These are phyloP conservation scores for Epichloe amarillans DNA, from an alignment of 2,329 filamentous ascomycete genomes.

Conservation along the genomic window DNA sequence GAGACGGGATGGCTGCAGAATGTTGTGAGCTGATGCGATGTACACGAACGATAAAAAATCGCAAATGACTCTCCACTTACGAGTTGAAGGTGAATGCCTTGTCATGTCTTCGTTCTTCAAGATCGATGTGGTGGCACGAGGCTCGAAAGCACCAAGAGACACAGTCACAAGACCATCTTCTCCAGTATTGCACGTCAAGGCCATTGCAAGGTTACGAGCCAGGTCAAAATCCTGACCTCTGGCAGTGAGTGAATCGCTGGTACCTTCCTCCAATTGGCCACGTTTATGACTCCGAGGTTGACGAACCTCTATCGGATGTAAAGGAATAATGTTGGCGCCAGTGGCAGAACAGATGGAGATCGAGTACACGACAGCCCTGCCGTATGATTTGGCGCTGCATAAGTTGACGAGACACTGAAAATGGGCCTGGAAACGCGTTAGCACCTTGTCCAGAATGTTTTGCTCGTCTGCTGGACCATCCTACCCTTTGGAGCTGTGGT, in stretches of 20 bases:
- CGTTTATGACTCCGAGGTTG: background rate
- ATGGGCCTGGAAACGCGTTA: slow-evolving; percentile 15
- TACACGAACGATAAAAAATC: background rate
- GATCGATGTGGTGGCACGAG: slow-evolving; percentile 7
- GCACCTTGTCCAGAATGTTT: background rate
- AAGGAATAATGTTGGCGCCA: slow-evolving; percentile 15
- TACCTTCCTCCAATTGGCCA: slow-evolving; percentile 4
- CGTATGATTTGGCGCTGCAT: slow-evolving; percentile 17
- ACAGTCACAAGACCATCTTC: slow-evolving; percentile 20
- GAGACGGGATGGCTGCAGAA: background rate
- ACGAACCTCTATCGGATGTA: slow-evolving; percentile 18
- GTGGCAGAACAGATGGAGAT: slow-evolving; percentile 15
- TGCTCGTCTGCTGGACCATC: background rate
- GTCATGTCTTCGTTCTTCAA: background rate
- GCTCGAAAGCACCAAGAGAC: slow-evolving; percentile 10
- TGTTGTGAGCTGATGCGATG: background rate
- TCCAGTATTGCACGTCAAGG: slow-evolving; percentile 17
- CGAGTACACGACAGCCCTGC: slow-evolving; percentile 15
- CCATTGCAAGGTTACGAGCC: slow-evolving; percentile 13
- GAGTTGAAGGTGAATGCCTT: background rate
- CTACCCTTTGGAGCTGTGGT: slow-evolving; percentile 5
- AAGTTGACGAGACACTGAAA: slow-evolving; percentile 19
- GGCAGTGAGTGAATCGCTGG: background rate
- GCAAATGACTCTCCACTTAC: slow-evolving; percentile 1
- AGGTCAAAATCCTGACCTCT: slow-evolving; percentile 7